These are phyloP conservation scores for Cordyceps farinosa DNA, from an alignment of 2,329 filamentous ascomycete genomes.

Conservation along the genomic window DNA sequence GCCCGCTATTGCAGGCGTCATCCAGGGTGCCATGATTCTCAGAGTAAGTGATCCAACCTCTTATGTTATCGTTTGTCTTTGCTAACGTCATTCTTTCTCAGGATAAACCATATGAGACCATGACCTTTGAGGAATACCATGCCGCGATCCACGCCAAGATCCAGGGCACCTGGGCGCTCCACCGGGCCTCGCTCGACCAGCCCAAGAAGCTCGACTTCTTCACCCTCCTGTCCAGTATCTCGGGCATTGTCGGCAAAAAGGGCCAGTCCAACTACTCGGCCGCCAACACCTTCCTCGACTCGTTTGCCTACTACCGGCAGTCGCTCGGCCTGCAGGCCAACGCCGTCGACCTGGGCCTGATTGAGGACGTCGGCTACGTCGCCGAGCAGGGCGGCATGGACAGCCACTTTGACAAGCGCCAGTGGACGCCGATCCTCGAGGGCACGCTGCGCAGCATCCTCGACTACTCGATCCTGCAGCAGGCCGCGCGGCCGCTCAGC, in stretches of 20 bases:
- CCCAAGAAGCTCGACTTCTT: constrained; percentile 32
- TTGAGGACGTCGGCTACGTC: constrained; percentile 38
- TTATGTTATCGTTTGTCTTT: not conserved
- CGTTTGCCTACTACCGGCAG: constrained; percentile 34
- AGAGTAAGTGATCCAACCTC: not conserved
- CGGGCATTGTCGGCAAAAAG: constrained; percentile 29
- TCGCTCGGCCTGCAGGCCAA: constrained; percentile 20
- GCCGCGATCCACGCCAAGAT: constrained; percentile 28
- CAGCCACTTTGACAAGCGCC: constrained; percentile 16
- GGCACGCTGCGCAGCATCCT: constrained; percentile 28
- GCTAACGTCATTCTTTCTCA: not conserved
- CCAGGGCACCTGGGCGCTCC: constrained; percentile 32
- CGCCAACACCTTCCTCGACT: constrained; percentile 39
- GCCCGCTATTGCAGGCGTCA: constrained; percentile 32
- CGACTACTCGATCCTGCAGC: constrained; percentile 26
- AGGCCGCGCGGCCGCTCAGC: constrained; percentile 24
- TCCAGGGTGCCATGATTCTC: constrained; percentile 37
- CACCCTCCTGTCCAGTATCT: constrained; percentile 30
- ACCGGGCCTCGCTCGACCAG: constrained; percentile 20
- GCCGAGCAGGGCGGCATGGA: constrained; percentile 11
- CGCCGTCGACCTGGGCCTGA: constrained; percentile 33
- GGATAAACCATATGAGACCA: constrained; percentile 22
- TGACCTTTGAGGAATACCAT: constrained; percentile 32
- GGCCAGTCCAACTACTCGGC: constrained; percentile 38
- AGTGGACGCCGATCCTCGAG: constrained; percentile 28